Conservation (phyloP, 2,329 filamentous ascomycete genomes). For the Pseudocercospora fijiensis region DNA sequence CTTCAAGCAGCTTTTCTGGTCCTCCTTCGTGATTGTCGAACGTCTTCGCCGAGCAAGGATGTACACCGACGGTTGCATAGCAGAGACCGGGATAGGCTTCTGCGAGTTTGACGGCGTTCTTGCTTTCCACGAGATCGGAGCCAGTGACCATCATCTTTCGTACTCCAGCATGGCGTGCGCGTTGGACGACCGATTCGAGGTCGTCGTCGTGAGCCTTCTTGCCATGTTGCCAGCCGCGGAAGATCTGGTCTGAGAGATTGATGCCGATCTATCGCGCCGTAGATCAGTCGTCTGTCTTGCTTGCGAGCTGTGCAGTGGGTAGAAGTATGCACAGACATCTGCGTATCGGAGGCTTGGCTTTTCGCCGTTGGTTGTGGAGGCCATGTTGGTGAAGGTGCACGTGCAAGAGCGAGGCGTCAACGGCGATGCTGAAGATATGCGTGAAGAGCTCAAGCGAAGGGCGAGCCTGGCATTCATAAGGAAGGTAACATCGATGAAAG, state of each 20-base stretch:
- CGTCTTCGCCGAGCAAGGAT: conserved; percentile 81
- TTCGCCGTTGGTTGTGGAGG: conserved; percentile 11
- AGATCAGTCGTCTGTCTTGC: conserved; percentile 5
- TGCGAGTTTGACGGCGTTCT: conserved; percentile 71
- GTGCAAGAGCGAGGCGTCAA: background rate
- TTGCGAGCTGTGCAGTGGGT: background rate
- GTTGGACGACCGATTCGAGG: conserved; percentile 71
- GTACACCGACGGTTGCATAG: conserved; percentile 88
- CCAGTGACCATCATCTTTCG: conserved; percentile 90
- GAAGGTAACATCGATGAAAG: too few species aligned
- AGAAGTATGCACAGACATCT: conserved; percentile 24
- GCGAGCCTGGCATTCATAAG: conserved; percentile 11
- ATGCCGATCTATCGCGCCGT: conserved; percentile 68
- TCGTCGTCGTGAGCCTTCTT: conserved; percentile 73
- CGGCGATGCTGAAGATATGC: background rate
- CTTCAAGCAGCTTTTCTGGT: conserved; percentile 54
- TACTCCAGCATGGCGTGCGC: conserved; percentile 76
- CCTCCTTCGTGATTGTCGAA: conserved; percentile 67
- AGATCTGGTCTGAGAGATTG: conserved; percentile 92
- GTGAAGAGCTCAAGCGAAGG: conserved; percentile 9
- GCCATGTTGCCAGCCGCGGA: conserved; percentile 78
- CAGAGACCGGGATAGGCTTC: conserved; percentile 73
- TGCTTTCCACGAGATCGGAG: conserved; percentile 76
- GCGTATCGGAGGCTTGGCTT: conserved; percentile 19
- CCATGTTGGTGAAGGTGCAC: conserved; percentile 2